Percentiles rank a stretch among this genome's conserved stretches.
These are phyloP conservation scores for Pholiota conissans DNA, from an alignment of 768 basidiomycete species.

Conservation along the genomic window DNA sequence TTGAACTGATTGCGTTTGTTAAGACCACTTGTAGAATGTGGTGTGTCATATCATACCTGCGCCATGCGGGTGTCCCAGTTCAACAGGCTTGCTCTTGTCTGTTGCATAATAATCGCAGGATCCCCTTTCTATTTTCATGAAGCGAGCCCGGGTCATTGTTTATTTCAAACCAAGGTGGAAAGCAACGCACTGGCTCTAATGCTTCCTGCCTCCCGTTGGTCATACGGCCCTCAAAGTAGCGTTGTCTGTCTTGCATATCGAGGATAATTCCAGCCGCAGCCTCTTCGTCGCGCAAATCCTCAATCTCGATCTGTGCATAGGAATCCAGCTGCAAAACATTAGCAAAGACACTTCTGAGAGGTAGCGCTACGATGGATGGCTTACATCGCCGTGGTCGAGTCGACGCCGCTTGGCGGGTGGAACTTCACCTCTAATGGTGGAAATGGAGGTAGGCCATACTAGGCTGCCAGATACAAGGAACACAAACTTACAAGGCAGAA, in stretches of 20 bases:
- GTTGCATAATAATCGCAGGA: slow-evolving; percentile 45
- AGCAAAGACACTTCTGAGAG: slow-evolving; percentile 5
- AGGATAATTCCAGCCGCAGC: slow-evolving; percentile 69
- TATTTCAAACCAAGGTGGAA: neutral
- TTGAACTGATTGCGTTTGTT: slow-evolving; percentile 47
- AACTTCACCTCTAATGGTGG: slow-evolving; percentile 47
- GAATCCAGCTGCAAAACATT: slow-evolving; percentile 30
- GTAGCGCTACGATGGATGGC: slow-evolving; percentile 1
- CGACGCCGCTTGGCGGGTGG: slow-evolving; percentile 63
- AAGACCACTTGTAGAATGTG: no score
- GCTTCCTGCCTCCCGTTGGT: slow-evolving; percentile 30
- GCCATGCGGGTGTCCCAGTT: slow-evolving; percentile 60
- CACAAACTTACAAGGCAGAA: slow-evolving; percentile 61
- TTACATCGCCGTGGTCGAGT: slow-evolving; percentile 43
- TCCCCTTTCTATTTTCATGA: slow-evolving; percentile 43
- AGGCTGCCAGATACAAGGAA: neutral
- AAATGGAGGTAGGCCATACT: slow-evolving; percentile 3
- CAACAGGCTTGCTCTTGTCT: slow-evolving; percentile 44
- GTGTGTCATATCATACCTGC: slow-evolving; percentile 51
- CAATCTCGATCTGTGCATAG: slow-evolving; percentile 70
- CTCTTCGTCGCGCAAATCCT: slow-evolving; percentile 78
- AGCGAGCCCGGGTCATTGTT: slow-evolving; percentile 1
- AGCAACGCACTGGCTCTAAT: slow-evolving; percentile 26
- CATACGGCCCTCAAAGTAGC: slow-evolving; percentile 76
- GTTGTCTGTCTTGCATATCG: slow-evolving; percentile 84